Evolutionary conservation across 1,139 yeast species (phyloP), one percentile per base, ranked within the genome.

Genomic region (Debaryomyces coudertii): DNA sequence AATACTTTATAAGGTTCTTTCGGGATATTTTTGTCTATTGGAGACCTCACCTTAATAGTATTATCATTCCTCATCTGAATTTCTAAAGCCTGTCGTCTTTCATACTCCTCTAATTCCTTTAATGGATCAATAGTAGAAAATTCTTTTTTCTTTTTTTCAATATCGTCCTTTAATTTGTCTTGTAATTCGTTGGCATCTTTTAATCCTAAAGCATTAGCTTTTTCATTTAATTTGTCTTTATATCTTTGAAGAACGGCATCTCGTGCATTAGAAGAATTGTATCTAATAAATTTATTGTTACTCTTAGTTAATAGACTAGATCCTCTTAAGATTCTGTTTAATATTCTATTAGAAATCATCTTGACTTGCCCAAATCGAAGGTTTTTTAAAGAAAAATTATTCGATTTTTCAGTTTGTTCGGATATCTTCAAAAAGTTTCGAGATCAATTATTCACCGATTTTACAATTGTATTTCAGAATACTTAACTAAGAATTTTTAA

Each of bases 91-190:
- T 68, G 74, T 44, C 58, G 57, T 42, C 60, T 53, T 57, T 83
- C 85, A 55, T 75, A 79, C 47, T 79, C 81, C 54, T 83, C 85
- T 8, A 87, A 66, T 53, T 85, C 87, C 46, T 79, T 73, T 51
- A 88, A 68, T 0, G 95, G 95, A 60, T 89, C 96, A 12, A 85
- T 68, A 46, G 75, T 77, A 60, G 75, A 77, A 53, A 86, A 68
- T 49, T 81, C 80, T 52, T 71, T 73, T 63, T 82, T 85, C 47
- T 75, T 80, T 33, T 66, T 62, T 34, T 76, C 82, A 39, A 90
- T 80, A 37, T 81, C 77, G 28, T 82, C 87, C 55, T 84, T 82
- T 51, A 87, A 66, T 54, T 79, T 80, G 40, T 71, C 79, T 57
- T 85, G 80, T 53, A 92, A 70, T 49, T 87, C 88, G 8, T 82